Percentiles rank a stretch among this genome's conserved stretches.
Evolutionary conservation across 805 yeast species (phyloP).

Genomic region (Nakazawaea wyomingensis): DNA sequence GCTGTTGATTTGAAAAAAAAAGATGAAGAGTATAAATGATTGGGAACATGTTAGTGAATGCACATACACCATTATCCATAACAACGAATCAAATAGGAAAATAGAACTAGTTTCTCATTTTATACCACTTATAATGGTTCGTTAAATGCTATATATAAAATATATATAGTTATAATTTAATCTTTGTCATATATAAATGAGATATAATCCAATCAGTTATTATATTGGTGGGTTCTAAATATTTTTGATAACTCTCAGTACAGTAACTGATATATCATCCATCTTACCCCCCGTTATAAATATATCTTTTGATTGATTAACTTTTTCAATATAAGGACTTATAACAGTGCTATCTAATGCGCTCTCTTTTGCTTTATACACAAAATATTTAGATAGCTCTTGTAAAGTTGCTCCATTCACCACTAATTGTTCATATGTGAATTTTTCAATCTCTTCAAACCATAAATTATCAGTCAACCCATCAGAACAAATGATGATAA

Average conservation of each 20-base stretch:
- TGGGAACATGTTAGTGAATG: background rate
- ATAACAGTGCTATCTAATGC: conserved; percentile 50
- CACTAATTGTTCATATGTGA: conserved; percentile 1
- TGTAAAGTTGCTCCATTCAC: conserved; percentile 24
- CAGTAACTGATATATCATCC: conserved; percentile 49
- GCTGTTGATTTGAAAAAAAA: background rate
- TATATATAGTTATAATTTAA: background rate
- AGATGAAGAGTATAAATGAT: background rate
- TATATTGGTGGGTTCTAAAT: too few species aligned
- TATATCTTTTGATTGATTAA: conserved; percentile 34
- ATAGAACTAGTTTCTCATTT: too few species aligned
- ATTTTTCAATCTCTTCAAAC: conserved; percentile 36
- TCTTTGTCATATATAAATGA: too few species aligned
- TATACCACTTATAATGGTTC: too few species aligned
- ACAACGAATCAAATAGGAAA: too few species aligned
- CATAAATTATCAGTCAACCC: conserved; percentile 50
- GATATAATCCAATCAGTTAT: too few species aligned
- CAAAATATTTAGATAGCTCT: conserved; percentile 33
- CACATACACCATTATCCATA: too few species aligned
- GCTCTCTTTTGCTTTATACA: conserved; percentile 39
- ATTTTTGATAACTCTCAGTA: conserved; percentile 35
- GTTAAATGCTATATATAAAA: too few species aligned
- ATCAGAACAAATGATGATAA: conserved; percentile 45
- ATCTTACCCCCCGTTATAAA: conserved; percentile 46
- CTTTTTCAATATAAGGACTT: conserved; percentile 49